These are phyloP conservation scores for Cercospora canescens DNA, from an alignment of 2,329 filamentous ascomycete species.

Conservation along the genomic window DNA sequence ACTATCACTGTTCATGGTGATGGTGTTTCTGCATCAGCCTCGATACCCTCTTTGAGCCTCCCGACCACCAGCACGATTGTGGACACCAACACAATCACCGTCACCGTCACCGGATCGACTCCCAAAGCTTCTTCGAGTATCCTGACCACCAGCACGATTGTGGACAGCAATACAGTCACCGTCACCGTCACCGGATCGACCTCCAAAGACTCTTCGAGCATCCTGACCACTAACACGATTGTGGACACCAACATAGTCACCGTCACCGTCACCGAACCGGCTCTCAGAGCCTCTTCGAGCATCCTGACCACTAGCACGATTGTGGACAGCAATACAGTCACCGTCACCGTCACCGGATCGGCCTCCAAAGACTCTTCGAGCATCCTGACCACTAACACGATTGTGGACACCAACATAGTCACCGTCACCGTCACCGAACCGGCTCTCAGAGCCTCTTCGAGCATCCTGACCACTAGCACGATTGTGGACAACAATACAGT, in stretches of 20 bases:
- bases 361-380: too few species aligned
- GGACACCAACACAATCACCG: not conserved
- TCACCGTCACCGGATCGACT: not conserved
- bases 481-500: too few species aligned
- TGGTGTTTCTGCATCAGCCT: not conserved
- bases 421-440: not conserved
- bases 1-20: not conserved
- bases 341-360: not conserved
- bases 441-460: too few species aligned
- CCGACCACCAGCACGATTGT: not conserved
- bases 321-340: not conserved
- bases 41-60: not conserved
- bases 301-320: not conserved
- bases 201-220: not conserved
- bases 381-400: not conserved
- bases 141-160: not conserved
- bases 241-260: not conserved
- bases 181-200: not conserved
- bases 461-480: too few species aligned
- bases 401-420: too few species aligned
- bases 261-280: not conserved
- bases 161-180: not conserved
- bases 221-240: not conserved
- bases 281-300: not conserved
- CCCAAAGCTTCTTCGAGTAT: not conserved